Conservation (phyloP, 2,329 filamentous ascomycete genomes). For the Alternaria sp. region DNA sequence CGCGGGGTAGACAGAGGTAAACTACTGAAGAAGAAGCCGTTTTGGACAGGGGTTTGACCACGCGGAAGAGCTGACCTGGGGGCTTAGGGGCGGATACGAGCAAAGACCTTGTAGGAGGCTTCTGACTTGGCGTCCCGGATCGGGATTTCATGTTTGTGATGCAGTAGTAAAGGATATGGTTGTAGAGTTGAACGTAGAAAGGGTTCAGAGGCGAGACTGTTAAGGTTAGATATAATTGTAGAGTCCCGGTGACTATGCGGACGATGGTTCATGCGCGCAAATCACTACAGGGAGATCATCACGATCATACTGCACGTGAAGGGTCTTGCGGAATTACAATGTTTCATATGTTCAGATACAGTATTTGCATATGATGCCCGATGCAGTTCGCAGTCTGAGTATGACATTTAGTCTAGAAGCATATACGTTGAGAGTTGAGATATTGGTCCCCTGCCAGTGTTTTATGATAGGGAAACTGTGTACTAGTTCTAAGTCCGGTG, state of each 20-base stretch:
- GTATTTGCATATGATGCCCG: background rate
- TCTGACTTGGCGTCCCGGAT: background rate
- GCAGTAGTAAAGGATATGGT: background rate
- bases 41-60: conserved; percentile 6
- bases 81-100: background rate
- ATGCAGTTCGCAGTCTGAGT: background rate
- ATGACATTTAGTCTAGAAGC: no score
- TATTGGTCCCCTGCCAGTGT: no score
- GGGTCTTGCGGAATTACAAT: background rate
- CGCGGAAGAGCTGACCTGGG: conserved; percentile 15
- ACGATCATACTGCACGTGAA: background rate
- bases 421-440: no score
- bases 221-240: background rate
- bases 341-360: background rate
- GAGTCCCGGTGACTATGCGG: background rate
- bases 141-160: background rate
- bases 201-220: background rate
- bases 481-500: no score
- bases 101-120: background rate
- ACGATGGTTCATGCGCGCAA: background rate
- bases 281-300: background rate
- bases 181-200: background rate
- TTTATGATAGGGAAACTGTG: background rate
- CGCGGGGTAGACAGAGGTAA: conserved; percentile 18
- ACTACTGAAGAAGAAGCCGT: background rate